Evolutionary conservation across 768 basidiomycete genomes (phyloP).

Genomic region (Boletus subparvulus): DNA sequence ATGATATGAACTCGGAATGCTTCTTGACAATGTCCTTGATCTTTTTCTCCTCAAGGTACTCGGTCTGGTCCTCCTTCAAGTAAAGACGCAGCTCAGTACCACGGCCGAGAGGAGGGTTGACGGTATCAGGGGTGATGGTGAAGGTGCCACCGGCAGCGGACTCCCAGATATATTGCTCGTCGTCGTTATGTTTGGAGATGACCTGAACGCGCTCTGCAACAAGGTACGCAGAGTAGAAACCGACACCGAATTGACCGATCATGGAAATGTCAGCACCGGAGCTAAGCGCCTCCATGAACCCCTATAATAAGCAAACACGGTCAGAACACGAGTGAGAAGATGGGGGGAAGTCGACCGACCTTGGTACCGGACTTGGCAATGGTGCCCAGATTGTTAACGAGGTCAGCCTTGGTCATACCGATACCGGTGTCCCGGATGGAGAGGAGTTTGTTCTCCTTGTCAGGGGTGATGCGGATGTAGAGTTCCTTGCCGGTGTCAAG

Average conservation of each 20-base stretch:
- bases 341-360: conserved; percentile 38
- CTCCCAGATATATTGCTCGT: conserved; percentile 99
- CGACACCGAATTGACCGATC: conserved; percentile 99
- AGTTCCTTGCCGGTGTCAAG: conserved; percentile 93
- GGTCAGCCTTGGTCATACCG: conserved; percentile 99
- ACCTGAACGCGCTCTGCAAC: conserved; percentile 98
- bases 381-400: conserved; percentile 98
- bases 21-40: conserved; percentile 99
- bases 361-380: conserved; percentile 95
- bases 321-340: conserved; percentile 6
- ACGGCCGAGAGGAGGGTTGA: conserved; percentile 88
- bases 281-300: conserved; percentile 98
- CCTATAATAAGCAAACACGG: conserved; percentile 43
- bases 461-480: conserved; percentile 89
- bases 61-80: conserved; percentile 98
- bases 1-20: conserved; percentile 99
- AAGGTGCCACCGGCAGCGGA: conserved; percentile 99
- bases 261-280: conserved; percentile 90
- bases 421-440: conserved; percentile 94
- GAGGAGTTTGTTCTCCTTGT: conserved; percentile 94
- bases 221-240: conserved; percentile 99
- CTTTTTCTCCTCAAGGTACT: conserved; percentile 99
- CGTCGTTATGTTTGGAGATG: conserved; percentile 99
- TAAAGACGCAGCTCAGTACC: conserved; percentile 90
- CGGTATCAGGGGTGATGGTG: conserved; percentile 92